Base-by-base conservation (phyloP, 75 land plant genomes). In the Sequoia sempervirens region DNA sequence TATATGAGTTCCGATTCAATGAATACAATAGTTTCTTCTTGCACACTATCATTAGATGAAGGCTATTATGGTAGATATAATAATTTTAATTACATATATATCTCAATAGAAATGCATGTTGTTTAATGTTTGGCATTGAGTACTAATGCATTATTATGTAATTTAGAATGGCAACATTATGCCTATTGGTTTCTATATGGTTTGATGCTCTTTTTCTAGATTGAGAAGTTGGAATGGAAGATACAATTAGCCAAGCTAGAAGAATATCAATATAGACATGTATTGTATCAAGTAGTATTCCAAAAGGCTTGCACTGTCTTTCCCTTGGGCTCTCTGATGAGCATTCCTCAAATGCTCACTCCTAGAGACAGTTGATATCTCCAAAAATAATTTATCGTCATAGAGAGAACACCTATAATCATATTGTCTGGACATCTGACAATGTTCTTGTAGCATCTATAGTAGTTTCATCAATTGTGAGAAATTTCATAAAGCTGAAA, bases 391-490 rank as follows among this genome's bases (percentile, higher is more conserved):
- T 91, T 30, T 84, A 89, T 13, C 69, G 83, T 84, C 93, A 93
- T 47, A 79, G 87, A 75, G 95, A 95, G 84, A 76, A 83, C 38
- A 82, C 87, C 10, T 89, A 84, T 82, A 84, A 88, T 80, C 96
- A 95, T 84, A 79, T 90, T 83, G 91, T 95, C 75, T 86, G 93
- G 38, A 85, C 92, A 34, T 87, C 96, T 41, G 93, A 95, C 87
- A 95, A 95, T 83, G 90, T 95, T 26, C 90, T 95, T 78, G 94
- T 94, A 50, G 92, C 98, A 26, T 91, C 96, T 45, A 93, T 91
- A 76, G 96, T 94, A 4, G 92, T 89, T 50, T 86, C 93, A 13
- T 96, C 98, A 32, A 75, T 87, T 38, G 88, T 94, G 2, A 73
- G 72, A 78, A 92, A 87, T 84, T 83, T 92, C 18, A 84, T 53